Base-by-base conservation (phyloP, 1,284 basidiomycete species). In the Gomphus sp. region DNA sequence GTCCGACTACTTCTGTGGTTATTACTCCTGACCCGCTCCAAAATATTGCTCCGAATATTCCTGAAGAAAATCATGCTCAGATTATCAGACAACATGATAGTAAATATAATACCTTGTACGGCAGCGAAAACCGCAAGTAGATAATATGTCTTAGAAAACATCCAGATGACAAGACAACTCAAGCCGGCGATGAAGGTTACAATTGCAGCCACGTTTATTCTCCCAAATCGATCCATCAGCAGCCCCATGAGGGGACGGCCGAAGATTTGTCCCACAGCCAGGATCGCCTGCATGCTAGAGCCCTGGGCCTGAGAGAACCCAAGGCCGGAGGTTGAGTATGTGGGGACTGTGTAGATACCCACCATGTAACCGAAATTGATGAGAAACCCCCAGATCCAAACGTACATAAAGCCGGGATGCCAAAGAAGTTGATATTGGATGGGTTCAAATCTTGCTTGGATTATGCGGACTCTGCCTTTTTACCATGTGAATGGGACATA, bases 241-340 rank as follows among this genome's bases (percentile, higher is more conserved):
- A 68, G 64, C 3, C 74, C 74, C 61, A 67, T 70, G 11, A 70
- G 25, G 0, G 74, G 74, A 41, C 74, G 70, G 1, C 74, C 74
- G 36, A 76, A 63, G 65, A 74, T 70, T 64, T 75, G 74, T 0
- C 73, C 73, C 7, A 73, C 74, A 9, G 73, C 67, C 2, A 75
- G 66, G 60, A 75, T 70, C 22, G 72, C 71, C 61, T 74, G 73
- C 16, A 76, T 61, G 2, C 72, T 70, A 4, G 72, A 71, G 45
- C 71, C 74, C 61, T 74, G 67, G 28, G 67, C 66, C 60, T 76
- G 74, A 3, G 72, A 65, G 12, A 76, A 59, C 3, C 69, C 68
- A 4, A 76, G 65, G 0, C 66, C 74, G 57, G 66, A 60, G 0
- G 72, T 73, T n/a, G 73, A 70, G 64, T 69, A 76, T 7, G 74